Evolutionary conservation across 192 early-diverging fungal genomes (phyloP).

Genomic region (Rhizoclosmatium sp.): DNA sequence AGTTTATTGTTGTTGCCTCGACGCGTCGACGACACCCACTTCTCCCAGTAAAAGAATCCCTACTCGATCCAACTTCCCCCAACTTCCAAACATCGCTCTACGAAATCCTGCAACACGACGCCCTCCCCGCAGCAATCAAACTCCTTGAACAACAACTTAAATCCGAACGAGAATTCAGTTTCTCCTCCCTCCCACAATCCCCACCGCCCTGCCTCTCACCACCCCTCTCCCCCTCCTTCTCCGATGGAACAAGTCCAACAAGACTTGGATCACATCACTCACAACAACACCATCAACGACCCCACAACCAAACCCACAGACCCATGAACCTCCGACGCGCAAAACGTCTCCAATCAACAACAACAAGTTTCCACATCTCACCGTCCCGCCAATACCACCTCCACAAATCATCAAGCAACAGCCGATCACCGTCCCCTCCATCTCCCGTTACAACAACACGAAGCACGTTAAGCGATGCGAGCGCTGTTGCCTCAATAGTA

Average conservation of each 20-base stretch:
- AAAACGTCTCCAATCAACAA: not conserved
- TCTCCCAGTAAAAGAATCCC: not conserved
- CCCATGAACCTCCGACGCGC: not conserved
- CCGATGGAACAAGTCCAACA: no score
- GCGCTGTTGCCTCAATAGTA: not conserved
- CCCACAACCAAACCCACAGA: not conserved
- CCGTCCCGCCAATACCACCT: not conserved
- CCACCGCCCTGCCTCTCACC: no score
- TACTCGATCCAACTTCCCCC: not conserved
- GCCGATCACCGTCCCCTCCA: not conserved
- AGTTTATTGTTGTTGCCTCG: no score
- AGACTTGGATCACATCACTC: no score
- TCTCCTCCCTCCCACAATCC: no score
- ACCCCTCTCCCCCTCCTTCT: no score
- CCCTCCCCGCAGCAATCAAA: not conserved
- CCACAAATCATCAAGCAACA: not conserved
- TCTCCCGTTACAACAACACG: not conserved
- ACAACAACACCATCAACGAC: not conserved
- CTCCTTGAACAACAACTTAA: not conserved
- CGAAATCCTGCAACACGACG: conserved; percentile 1
- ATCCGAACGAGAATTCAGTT: no score
- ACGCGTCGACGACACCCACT: not conserved
- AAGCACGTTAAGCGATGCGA: not conserved
- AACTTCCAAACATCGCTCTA: not conserved
- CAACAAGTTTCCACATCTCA: conserved; percentile 6